These are phyloP conservation scores for Pachyrhizus erosus DNA, from an alignment of 306 rosid species.

Conservation along the genomic window DNA sequence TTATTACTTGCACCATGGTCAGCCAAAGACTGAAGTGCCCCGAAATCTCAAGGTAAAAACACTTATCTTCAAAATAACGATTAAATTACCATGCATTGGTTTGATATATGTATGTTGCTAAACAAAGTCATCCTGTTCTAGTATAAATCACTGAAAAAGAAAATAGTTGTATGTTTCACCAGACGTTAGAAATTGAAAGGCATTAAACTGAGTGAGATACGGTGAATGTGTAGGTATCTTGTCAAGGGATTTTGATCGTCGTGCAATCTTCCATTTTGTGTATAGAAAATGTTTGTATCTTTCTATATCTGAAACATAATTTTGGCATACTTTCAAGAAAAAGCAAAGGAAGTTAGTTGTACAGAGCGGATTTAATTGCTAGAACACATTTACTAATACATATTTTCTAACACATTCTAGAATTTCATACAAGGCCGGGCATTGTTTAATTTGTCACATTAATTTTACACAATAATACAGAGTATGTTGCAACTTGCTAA, in stretches of 20 bases:
- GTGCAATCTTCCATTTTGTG: slow-evolving; percentile 1
- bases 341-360: not conserved
- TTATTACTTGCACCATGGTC: slow-evolving; percentile 93
- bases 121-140: slow-evolving; percentile 20
- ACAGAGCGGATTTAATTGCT: not conserved
- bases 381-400: not conserved
- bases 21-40: slow-evolving; percentile 63
- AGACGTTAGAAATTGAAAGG: slow-evolving; percentile 19
- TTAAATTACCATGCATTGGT: slow-evolving; percentile 24
- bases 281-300: not conserved
- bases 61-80: not conserved
- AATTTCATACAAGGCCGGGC: not conserved
- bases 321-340: slow-evolving; percentile 9
- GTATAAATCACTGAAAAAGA: not conserved
- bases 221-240: not conserved
- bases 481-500: not conserved
- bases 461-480: not conserved
- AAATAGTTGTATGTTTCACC: not conserved
- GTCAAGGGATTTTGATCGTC: slow-evolving; percentile 8
- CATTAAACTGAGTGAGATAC: slow-evolving; percentile 15
- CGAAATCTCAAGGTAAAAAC: slow-evolving; percentile 76
- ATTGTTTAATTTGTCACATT: not conserved
- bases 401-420: not conserved
- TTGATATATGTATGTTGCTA: not conserved
- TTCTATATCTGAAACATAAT: not conserved